phyloP scores from a whole-genome alignment of 805 yeast genomes.

The Brettanomyces custersianus region DNA sequence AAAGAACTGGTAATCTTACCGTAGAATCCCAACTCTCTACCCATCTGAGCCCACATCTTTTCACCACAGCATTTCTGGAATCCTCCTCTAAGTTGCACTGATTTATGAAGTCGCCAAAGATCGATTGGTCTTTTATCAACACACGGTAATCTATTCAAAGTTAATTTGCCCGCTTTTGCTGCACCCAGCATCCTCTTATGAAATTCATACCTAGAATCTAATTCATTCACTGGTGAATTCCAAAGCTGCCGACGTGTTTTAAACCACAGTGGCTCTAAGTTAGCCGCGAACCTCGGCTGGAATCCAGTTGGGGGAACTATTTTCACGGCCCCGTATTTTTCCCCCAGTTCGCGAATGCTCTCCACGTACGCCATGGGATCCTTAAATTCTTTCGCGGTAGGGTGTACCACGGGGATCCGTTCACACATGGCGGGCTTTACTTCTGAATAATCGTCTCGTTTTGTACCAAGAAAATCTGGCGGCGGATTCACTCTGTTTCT shows the following conservation, averaged over 20 bases:
- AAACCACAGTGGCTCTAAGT: conserved; percentile 43
- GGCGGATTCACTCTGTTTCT: conserved; percentile 35
- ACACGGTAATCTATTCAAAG: conserved; percentile 43
- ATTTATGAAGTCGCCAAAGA: conserved; percentile 45
- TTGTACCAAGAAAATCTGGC: conserved; percentile 24
- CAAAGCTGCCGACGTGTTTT: conserved; percentile 39
- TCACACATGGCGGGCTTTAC: background rate
- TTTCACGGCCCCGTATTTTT: conserved; percentile 65
- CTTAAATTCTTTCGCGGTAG: conserved; percentile 44
- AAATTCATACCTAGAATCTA: conserved; percentile 36
- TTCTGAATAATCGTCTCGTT: background rate
- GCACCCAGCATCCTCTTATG: conserved; percentile 34
- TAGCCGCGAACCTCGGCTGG: conserved; percentile 21
- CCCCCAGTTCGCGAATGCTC: conserved; percentile 41
- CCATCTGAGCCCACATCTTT: conserved; percentile 77
- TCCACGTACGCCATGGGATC: conserved; percentile 66
- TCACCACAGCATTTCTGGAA: conserved; percentile 50
- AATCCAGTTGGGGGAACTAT: conserved; percentile 45
- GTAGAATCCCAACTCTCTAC: conserved; percentile 69
- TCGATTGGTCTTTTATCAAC: conserved; percentile 62
- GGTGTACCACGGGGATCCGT: conserved; percentile 46
- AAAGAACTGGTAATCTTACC: conserved; percentile 66
- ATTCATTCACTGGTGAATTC: conserved; percentile 34
- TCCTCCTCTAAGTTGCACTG: conserved; percentile 62
- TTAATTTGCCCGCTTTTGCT: conserved; percentile 3